Percentiles rank a stretch among this genome's conserved stretches.
Evolutionary conservation across 768 basidiomycete genomes (phyloP).

Genomic region (Boletus tylopilopsis): DNA sequence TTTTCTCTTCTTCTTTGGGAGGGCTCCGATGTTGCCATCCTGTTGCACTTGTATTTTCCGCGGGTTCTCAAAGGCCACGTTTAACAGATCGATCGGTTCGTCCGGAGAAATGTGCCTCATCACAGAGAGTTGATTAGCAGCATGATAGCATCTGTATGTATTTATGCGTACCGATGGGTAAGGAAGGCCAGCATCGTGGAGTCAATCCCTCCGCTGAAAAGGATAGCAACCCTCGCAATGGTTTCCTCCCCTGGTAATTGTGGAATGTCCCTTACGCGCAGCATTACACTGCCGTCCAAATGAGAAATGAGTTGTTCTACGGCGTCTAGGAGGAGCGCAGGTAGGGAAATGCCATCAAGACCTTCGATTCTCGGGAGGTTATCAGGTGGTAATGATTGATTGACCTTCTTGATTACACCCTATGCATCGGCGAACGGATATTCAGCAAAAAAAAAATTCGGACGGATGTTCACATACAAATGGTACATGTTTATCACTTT

Average conservation of each 20-base stretch:
- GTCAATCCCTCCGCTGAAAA: slow-evolving; percentile 97
- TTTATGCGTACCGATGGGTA: slow-evolving; percentile 57
- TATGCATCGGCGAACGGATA: slow-evolving; percentile 21
- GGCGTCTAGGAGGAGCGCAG: slow-evolving; percentile 28
- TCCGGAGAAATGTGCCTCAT: slow-evolving; percentile 63
- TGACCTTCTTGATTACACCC: slow-evolving; percentile 45
- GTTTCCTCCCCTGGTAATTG: slow-evolving; percentile 33
- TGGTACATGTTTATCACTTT: slow-evolving; percentile 6
- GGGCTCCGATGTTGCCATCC: slow-evolving; percentile 43
- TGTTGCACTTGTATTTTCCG: slow-evolving; percentile 55
- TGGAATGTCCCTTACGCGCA: slow-evolving; percentile 70
- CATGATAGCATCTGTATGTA: not conserved
- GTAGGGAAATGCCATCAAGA: slow-evolving; percentile 27
- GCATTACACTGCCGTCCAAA: slow-evolving; percentile 63
- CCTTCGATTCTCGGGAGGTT: slow-evolving; percentile 31
- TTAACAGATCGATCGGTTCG: slow-evolving; percentile 89
- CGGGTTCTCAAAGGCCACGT: slow-evolving; percentile 97
- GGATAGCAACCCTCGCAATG: slow-evolving; percentile 66
- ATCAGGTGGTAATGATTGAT: slow-evolving; percentile 45
- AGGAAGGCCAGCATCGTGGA: slow-evolving; percentile 81
- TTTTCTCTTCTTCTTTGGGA: slow-evolving; percentile 44
- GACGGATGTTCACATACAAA: slow-evolving; percentile 21
- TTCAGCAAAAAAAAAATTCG: not conserved
- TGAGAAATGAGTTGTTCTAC: slow-evolving; percentile 51
- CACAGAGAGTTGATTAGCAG: not conserved